Conservation (phyloP, 129 eudicot species). For the Glebionis coronaria region DNA sequence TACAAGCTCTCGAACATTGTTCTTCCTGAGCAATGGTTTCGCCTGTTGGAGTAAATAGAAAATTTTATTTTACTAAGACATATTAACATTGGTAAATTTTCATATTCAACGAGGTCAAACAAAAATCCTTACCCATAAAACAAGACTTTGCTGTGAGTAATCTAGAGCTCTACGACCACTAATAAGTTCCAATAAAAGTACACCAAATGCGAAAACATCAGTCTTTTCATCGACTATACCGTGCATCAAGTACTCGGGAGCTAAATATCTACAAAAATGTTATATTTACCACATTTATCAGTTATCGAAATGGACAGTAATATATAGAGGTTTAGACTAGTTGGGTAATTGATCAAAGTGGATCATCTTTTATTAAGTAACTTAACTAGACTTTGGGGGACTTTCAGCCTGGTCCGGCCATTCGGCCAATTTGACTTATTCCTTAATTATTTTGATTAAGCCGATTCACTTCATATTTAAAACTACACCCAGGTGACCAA, state of each 20-base stretch:
- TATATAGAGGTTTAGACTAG: no score
- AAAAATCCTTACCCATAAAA: conserved; percentile 69
- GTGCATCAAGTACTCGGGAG: conserved; percentile 87
- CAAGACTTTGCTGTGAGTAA: conserved; percentile 93
- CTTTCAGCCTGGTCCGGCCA: no score
- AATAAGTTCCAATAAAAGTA: conserved; percentile 80
- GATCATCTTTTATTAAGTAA: no score
- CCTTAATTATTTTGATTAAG: no score
- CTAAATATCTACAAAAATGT: conserved; percentile 59
- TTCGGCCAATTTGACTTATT: no score
- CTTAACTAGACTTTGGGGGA: no score
- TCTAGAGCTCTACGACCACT: conserved; percentile 89
- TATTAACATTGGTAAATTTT: no score
- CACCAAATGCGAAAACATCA: conserved; percentile 90
- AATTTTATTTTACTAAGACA: neutral
- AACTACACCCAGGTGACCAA: no score
- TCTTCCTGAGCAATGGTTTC: conserved; percentile 76
- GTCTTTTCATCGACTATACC: conserved; percentile 92
- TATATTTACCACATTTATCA: neutral
- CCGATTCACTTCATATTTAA: no score
- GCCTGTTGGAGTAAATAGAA: no score
- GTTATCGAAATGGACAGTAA: neutral
- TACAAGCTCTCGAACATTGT: conserved; percentile 61
- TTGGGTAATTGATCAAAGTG: no score
- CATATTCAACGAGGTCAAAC: no score